These are phyloP conservation scores for Beta corolliflora DNA, from an alignment of 179 eudicot species.

Conservation along the genomic window DNA sequence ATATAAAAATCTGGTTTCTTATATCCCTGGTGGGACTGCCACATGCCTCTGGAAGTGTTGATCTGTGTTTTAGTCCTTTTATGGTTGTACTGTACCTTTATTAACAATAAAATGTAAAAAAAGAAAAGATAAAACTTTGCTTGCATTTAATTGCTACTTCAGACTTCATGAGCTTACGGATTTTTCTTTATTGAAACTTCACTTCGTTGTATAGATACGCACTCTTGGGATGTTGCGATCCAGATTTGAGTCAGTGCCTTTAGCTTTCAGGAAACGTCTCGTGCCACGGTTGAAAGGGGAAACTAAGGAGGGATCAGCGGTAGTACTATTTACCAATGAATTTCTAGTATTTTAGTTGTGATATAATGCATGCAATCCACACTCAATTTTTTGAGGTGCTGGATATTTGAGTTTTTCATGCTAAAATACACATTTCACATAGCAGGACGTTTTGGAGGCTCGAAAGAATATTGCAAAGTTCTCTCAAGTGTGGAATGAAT, in stretches of 20 bases:
- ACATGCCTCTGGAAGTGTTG: background rate
- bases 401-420: conserved; percentile 6
- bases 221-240: conserved; percentile 98
- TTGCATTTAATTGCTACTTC: background rate
- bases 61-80: conserved; percentile 2
- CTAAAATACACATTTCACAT: conserved; percentile 23
- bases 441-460: conserved; percentile 54
- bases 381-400: conserved; percentile 4
- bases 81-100: background rate
- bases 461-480: conserved; percentile 81
- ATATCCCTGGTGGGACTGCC: background rate
- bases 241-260: conserved; percentile 89
- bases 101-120: no score
- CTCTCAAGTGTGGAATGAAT: conserved; percentile 99
- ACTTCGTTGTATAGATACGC: conserved; percentile 55
- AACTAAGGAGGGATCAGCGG: conserved; percentile 45
- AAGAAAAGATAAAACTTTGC: conserved; percentile 3
- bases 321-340: conserved; percentile 31
- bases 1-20: conserved; percentile 1
- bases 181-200: conserved; percentile 9
- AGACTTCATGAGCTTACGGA: background rate
- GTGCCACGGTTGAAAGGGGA: conserved; percentile 65
- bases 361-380: background rate
- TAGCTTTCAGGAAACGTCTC: conserved; percentile 79
- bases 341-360: conserved; percentile 15